Conservation (phyloP, 2,329 filamentous ascomycete species). For the Sclerotiophoma versabilis region DNA sequence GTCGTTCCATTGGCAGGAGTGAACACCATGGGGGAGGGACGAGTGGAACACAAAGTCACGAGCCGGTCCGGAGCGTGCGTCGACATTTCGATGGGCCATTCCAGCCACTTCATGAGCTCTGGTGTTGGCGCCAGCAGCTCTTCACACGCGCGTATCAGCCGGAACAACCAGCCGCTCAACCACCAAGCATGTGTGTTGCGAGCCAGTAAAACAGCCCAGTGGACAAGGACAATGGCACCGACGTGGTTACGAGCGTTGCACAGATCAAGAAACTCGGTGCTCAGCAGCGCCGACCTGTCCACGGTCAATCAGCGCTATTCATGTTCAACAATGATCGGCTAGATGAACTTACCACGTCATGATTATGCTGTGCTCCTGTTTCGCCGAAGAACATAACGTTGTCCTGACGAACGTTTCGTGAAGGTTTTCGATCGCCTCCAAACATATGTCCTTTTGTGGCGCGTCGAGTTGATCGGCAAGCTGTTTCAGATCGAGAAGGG, state of each 20-base stretch:
- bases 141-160: constrained; percentile 32
- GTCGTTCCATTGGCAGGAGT: neutral
- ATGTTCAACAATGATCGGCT: too few species aligned
- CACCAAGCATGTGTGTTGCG: constrained; percentile 33
- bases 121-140: constrained; percentile 32
- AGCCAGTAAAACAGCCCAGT: constrained; percentile 36
- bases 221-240: constrained; percentile 33
- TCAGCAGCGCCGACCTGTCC: constrained; percentile 2
- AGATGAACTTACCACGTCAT: constrained; percentile 11
- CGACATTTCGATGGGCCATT: constrained; percentile 36
- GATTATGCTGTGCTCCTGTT: constrained; percentile 5
- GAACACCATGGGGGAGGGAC: neutral
- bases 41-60: neutral
- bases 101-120: constrained; percentile 36
- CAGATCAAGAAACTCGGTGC: constrained; percentile 5
- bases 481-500: constrained; percentile 5
- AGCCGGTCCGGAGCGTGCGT: neutral
- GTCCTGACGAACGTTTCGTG: constrained; percentile 20
- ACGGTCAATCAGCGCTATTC: neutral
- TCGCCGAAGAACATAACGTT: constrained; percentile 1
- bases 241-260: constrained; percentile 32
- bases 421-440: constrained; percentile 34
- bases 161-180: constrained; percentile 34
- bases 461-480: constrained; percentile 18
- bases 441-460: constrained; percentile 28